phyloP scores from a whole-genome alignment of 2,329 filamentous ascomycete species.

The Aspergillus nomiae region DNA sequence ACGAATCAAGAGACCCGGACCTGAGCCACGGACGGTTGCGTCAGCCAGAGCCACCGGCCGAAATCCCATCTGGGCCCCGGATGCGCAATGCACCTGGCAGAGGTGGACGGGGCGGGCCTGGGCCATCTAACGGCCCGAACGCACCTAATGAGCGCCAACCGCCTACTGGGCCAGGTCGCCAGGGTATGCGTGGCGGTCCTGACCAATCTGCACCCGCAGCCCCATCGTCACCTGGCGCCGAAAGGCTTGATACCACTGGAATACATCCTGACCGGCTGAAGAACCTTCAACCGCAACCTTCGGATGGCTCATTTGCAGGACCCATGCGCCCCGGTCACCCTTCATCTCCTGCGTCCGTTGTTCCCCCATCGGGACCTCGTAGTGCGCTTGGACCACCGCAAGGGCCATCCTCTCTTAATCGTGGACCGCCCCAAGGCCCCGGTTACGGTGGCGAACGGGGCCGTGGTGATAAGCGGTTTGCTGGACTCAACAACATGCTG shows the following conservation, averaged over 20 bases:
- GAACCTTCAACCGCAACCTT: slow-evolving; percentile 41
- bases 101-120: slow-evolving; percentile 38
- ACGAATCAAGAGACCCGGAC: slow-evolving; percentile 45
- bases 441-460: slow-evolving; percentile 41
- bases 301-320: slow-evolving; percentile 22
- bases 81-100: slow-evolving; percentile 41
- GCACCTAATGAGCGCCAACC: slow-evolving; percentile 41
- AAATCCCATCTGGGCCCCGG: slow-evolving; percentile 59
- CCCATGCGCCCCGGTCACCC: slow-evolving; percentile 25
- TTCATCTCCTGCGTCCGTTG: slow-evolving; percentile 28
- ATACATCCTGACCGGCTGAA: slow-evolving; percentile 59
- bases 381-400: slow-evolving; percentile 36
- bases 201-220: slow-evolving; percentile 33
- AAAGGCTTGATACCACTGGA: slow-evolving; percentile 43
- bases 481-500: slow-evolving; percentile 50
- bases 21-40: slow-evolving; percentile 50
- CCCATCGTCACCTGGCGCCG: slow-evolving; percentile 35
- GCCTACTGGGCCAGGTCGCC: slow-evolving; percentile 46
- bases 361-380: slow-evolving; percentile 45
- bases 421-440: slow-evolving; percentile 41
- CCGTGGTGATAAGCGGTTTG: slow-evolving; percentile 50
- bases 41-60: slow-evolving; percentile 38
- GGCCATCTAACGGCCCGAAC: slow-evolving; percentile 23
- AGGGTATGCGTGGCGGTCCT: slow-evolving; percentile 36
- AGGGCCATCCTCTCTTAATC: slow-evolving; percentile 36